Conservation (phyloP, 2,329 filamentous ascomycete species). For the Xylaria sp. region DNA sequence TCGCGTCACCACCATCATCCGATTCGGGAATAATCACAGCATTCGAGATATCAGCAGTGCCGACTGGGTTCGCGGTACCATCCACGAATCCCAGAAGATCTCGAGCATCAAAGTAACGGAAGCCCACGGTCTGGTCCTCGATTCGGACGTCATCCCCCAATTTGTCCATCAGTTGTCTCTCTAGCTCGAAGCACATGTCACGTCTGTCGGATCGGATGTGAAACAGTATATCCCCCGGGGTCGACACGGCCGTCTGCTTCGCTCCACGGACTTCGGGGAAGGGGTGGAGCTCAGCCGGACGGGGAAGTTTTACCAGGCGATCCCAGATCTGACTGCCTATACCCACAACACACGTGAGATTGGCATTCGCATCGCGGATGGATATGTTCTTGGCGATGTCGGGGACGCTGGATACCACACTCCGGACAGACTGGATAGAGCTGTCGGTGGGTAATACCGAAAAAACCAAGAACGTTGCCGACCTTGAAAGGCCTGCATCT, state of each 20-base stretch:
- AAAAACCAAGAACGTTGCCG: constrained; percentile 34
- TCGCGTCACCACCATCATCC: constrained; percentile 50
- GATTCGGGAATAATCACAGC: constrained; percentile 54
- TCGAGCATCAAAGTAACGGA: constrained; percentile 68
- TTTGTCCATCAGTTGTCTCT: constrained; percentile 61
- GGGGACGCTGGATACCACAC: constrained; percentile 53
- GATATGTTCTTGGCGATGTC: constrained; percentile 63
- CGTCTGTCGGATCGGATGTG: constrained; percentile 67
- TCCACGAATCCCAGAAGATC: constrained; percentile 70
- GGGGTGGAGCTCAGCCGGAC: constrained; percentile 62
- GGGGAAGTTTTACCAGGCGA: constrained; percentile 53
- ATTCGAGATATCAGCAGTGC: constrained; percentile 53
- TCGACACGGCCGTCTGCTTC: constrained; percentile 63
- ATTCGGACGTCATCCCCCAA: constrained; percentile 60
- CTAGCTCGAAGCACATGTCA: constrained; percentile 68
- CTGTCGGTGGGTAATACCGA: constrained; percentile 16
- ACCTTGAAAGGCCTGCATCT: constrained; percentile 27
- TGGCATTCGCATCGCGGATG: constrained; percentile 58
- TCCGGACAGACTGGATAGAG: constrained; percentile 20
- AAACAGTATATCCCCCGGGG: constrained; percentile 66
- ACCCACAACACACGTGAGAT: constrained; percentile 63
- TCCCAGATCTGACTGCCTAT: constrained; percentile 65
- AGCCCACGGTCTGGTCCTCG: constrained; percentile 64
- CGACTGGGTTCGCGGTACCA: constrained; percentile 67
- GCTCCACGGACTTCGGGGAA: constrained; percentile 59